Evolutionary conservation across 352 stramenopile genomes (phyloP).

Genomic region (Globisporangium takayamanum): DNA sequence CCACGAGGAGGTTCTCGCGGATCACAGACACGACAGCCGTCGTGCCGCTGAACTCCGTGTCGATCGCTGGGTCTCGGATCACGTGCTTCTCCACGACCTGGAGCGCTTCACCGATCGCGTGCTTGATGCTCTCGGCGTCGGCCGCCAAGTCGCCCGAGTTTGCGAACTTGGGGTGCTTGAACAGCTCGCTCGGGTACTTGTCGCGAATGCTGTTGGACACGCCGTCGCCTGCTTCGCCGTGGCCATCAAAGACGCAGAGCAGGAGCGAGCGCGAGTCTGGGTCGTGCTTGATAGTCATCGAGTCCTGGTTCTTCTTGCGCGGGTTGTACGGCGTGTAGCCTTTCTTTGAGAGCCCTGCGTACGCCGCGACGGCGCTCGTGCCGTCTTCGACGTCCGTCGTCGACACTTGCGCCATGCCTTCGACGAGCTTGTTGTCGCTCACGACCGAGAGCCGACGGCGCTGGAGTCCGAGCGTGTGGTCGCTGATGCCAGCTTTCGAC

Average conservation of each 20-base stretch:
- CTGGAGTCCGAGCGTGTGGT: constrained; percentile 59
- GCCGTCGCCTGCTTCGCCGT: constrained; percentile 93
- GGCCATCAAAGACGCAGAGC: constrained; percentile 95
- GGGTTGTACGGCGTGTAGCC: constrained; percentile 91
- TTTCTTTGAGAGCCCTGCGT: constrained; percentile 73
- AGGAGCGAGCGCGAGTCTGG: constrained; percentile 88
- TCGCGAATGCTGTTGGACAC: constrained; percentile 89
- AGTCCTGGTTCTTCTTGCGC: constrained; percentile 97
- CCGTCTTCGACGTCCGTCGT: constrained; percentile 63
- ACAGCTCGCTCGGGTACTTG: constrained; percentile 86
- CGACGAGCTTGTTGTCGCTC: constrained; percentile 78
- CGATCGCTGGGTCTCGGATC: constrained; percentile 87
- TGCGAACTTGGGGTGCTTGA: constrained; percentile 84
- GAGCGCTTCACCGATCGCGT: constrained; percentile 48
- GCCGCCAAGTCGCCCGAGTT: constrained; percentile 38
- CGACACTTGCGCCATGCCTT: constrained; percentile 31
- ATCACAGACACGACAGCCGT: constrained; percentile 75
- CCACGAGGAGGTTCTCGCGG: constrained; percentile 79
- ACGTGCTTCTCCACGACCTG: constrained; percentile 71
- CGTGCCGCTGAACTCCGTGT: constrained; percentile 91
- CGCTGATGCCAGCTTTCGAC: constrained; percentile 23
- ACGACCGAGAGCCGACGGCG: constrained; percentile 64
- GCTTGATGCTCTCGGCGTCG: constrained; percentile 54
- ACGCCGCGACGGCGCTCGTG: constrained; percentile 46
- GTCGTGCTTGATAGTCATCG: constrained; percentile 94